Conservation (phyloP, 129 eudicot genomes). For the Gnaphalium uliginosum region DNA sequence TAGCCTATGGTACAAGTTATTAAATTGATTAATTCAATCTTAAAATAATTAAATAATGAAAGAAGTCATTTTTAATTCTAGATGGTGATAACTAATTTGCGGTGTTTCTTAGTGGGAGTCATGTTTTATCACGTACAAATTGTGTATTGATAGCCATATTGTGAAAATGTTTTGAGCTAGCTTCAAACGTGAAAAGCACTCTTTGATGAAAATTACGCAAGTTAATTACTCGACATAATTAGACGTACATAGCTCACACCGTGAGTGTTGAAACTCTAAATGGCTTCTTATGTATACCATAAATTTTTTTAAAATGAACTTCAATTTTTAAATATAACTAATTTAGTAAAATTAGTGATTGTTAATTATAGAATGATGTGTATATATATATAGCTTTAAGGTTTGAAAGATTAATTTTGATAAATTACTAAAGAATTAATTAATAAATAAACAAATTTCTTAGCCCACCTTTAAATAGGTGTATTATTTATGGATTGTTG, state of each 20-base stretch:
- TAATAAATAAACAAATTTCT: too few species aligned
- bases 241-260: neutral
- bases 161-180: too few species aligned
- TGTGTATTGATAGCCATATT: too few species aligned
- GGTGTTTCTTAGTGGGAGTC: conserved; percentile 10
- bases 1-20: neutral
- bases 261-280: neutral
- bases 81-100: conserved; percentile 8
- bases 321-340: too few species aligned
- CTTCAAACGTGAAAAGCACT: too few species aligned
- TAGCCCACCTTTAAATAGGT: neutral
- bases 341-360: neutral
- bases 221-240: too few species aligned
- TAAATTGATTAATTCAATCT: neutral
- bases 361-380: too few species aligned
- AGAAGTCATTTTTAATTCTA: neutral
- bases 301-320: too few species aligned
- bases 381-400: too few species aligned
- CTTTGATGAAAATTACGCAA: too few species aligned
- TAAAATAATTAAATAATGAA: neutral
- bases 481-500: neutral
- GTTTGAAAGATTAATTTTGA: too few species aligned
- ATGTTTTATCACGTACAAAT: neutral
- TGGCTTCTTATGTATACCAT: neutral
- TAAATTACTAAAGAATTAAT: too few species aligned